Percentiles rank a stretch among this genome's conserved stretches.
Conservation (phyloP, 1,139 yeast genomes). For the Suhomyces chickasaworum region DNA sequence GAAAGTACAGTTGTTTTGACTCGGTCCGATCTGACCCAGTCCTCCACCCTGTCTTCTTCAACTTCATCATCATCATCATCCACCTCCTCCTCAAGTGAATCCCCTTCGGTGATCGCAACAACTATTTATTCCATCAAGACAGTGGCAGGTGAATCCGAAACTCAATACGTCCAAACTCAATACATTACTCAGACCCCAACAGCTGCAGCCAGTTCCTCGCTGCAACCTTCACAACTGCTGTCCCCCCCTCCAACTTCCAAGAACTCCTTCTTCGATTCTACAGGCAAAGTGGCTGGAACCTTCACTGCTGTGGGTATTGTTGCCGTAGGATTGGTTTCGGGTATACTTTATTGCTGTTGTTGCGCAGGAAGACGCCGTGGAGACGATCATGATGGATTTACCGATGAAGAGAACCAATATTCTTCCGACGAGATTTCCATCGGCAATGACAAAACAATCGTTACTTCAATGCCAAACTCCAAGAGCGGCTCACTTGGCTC, state of each 20-base stretch:
- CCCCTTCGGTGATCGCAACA: slow-evolving; percentile 22
- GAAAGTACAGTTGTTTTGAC: slow-evolving; percentile 7
- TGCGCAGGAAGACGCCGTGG: slow-evolving; percentile 25
- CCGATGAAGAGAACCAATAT: slow-evolving; percentile 45
- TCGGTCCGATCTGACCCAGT: slow-evolving; percentile 10
- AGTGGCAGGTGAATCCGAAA: slow-evolving; percentile 25
- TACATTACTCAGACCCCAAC: slow-evolving; percentile 22
- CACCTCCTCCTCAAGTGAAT: not conserved
- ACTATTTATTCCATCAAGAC: slow-evolving; percentile 30
- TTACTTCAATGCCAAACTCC: slow-evolving; percentile 17
- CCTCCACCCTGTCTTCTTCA: slow-evolving; percentile 25
- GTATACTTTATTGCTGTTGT: slow-evolving; percentile 42
- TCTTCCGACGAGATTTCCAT: slow-evolving; percentile 34
- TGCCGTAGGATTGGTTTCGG: slow-evolving; percentile 41
- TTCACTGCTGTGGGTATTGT: slow-evolving; percentile 69
- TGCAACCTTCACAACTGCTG: slow-evolving; percentile 1
- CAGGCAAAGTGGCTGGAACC: slow-evolving; percentile 73
- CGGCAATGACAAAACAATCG: slow-evolving; percentile 24
- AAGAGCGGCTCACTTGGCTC: slow-evolving; percentile 18
- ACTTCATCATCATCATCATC: slow-evolving; percentile 17
- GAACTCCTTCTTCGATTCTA: slow-evolving; percentile 51
- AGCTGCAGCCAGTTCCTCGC: slow-evolving; percentile 11
- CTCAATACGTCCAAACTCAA: slow-evolving; percentile 25
- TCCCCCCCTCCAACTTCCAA: slow-evolving; percentile 12
- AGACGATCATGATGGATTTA: slow-evolving; percentile 29